Evolutionary conservation across 1,284 basidiomycete genomes (phyloP), one percentile per base, ranked within the genome.

Genomic region (Meripilus lineatus): DNA sequence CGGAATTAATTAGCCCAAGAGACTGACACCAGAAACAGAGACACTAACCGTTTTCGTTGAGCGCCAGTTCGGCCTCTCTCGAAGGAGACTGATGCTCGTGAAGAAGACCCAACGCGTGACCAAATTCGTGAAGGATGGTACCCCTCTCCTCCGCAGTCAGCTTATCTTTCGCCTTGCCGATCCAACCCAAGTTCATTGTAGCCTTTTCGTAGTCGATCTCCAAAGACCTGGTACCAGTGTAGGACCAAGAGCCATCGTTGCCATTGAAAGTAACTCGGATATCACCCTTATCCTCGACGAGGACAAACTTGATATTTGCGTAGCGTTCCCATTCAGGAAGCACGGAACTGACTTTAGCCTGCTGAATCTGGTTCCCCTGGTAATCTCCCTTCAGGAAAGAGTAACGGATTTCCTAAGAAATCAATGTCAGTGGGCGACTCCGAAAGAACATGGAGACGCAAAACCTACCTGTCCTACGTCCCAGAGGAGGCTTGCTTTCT

Each of bases 61-160:
- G n/a, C n/a, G n/a, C n/a, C n/a, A n/a, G n/a, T n/a, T n/a, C n/a
- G n/a, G n/a, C n/a, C n/a, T n/a, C n/a, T n/a, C n/a, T n/a, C n/a
- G n/a, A n/a, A n/a, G 57, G 57, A 24, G 58, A 57, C 45, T 63
- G 62, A 39, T 61, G 61, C 47, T 66, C 64, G 38, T 66, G 63
- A 42, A 61, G 42, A 35, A 63, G 34, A 3, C 64, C 64, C n/a
- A 66, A 53, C 10, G 51, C 55, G 33, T 65, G 64, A 1, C 64
- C 62, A 42, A 63, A 60, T 44, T 65, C 58, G 42, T 64, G 62
- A 2, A 64, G 54, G 39, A 63, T 59, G 30, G 41, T 42, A 14
- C 41, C 41, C 32, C 22, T 34, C 32, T 44, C 38, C 4, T 40
- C 26, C 17, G 44, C 45, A 17, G 46, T 37, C 3, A 22, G 30